Evolutionary conservation across 2,329 filamentous ascomycete genomes (phyloP).

Genomic region (Xylariaceae sp.): DNA sequence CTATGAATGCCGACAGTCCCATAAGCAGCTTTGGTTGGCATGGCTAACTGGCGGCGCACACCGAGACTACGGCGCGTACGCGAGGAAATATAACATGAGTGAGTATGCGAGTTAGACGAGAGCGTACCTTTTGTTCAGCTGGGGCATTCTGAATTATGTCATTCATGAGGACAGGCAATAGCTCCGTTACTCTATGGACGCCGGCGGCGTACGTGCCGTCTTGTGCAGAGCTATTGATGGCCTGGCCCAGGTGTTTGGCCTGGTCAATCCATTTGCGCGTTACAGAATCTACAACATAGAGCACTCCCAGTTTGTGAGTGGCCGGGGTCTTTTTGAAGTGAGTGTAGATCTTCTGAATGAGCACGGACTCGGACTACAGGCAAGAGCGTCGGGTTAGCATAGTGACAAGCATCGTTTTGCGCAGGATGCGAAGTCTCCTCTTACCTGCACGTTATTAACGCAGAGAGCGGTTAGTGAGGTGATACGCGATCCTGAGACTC

Average conservation of each 20-base stretch:
- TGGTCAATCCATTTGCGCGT: constrained; percentile 97
- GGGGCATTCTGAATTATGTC: constrained; percentile 87
- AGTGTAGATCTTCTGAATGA: constrained; percentile 94
- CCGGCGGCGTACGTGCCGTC: constrained; percentile 94
- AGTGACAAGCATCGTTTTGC: constrained; percentile 17
- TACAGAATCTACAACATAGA: constrained; percentile 99
- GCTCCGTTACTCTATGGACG: constrained; percentile 92
- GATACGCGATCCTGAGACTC: constrained; percentile 91
- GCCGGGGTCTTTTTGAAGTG: constrained; percentile 93
- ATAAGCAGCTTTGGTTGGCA: constrained; percentile 1
- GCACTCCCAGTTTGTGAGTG: constrained; percentile 95
- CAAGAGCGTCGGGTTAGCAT: constrained; percentile 22
- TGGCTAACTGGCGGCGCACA: constrained; percentile 19
- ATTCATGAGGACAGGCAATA: constrained; percentile 90
- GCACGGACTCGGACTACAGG: constrained; percentile 79
- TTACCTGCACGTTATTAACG: constrained; percentile 85
- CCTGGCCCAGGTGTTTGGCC: constrained; percentile 79
- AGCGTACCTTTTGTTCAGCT: constrained; percentile 93
- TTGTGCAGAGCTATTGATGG: constrained; percentile 71
- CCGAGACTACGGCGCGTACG: constrained; percentile 29
- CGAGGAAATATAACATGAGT: constrained; percentile 2
- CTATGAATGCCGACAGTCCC: constrained; percentile 12
- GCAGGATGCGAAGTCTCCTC: constrained; percentile 27
- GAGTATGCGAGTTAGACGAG: constrained; percentile 32
- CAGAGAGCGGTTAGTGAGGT: constrained; percentile 80